Conservation (phyloP, 495 filamentous ascomycete species). For the Penicillium steckii region DNA sequence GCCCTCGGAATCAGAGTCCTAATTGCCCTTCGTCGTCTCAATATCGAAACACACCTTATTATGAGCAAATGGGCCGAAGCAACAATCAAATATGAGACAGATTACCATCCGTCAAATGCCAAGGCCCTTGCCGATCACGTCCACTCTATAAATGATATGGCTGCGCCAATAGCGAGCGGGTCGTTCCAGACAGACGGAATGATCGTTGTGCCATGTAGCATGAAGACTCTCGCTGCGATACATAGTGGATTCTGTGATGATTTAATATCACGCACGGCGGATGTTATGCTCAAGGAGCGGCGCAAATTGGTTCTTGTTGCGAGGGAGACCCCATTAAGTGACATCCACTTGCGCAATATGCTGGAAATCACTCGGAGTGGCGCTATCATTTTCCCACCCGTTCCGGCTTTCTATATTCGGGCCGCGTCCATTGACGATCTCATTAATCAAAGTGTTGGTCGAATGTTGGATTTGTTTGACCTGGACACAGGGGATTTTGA, state of each 20-base stretch:
- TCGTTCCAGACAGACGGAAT: conserved; percentile 40
- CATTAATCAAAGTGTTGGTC: conserved; percentile 41
- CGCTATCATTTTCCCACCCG: conserved; percentile 42
- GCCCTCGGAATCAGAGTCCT: conserved; percentile 38
- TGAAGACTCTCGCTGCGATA: conserved; percentile 40
- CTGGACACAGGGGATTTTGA: conserved; percentile 42
- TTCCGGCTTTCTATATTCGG: conserved; percentile 44
- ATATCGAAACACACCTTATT: conserved; percentile 44
- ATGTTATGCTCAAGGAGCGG: conserved; percentile 48
- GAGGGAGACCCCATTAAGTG: conserved; percentile 45
- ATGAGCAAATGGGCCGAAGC: conserved; percentile 45
- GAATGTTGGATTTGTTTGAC: conserved; percentile 46
- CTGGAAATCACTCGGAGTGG: conserved; percentile 33
- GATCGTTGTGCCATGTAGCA: conserved; percentile 42
- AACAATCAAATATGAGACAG: conserved; percentile 45
- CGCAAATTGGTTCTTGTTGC: conserved; percentile 39
- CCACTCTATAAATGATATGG: conserved; percentile 38
- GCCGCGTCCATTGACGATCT: conserved; percentile 36
- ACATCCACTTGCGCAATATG: conserved; percentile 49
- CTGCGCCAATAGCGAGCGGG: conserved; percentile 35
- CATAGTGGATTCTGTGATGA: conserved; percentile 33
- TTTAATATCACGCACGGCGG: conserved; percentile 44
- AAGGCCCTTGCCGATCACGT: conserved; percentile 38
- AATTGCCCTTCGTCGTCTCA: conserved; percentile 33
- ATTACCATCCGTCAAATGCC: conserved; percentile 34